A percentile compares a stretch with the other conserved stretches of the same genome.
Conservation (phyloP, 108 stramenopile genomes). For the Nannochloropsis oceanica region DNA sequence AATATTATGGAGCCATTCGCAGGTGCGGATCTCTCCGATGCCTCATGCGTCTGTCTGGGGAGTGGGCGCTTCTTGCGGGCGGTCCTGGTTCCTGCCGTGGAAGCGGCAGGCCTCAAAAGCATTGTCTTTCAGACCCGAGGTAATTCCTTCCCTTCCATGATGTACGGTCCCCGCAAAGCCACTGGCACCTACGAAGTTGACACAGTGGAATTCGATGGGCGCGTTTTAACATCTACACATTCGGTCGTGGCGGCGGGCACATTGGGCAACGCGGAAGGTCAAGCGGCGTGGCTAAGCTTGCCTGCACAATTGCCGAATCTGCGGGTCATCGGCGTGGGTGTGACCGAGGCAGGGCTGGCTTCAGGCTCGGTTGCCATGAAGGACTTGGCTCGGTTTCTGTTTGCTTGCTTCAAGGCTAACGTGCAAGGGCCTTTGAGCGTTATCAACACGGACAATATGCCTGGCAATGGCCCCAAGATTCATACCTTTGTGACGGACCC, state of each 20-base stretch:
- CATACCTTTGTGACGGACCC: conserved; percentile 40
- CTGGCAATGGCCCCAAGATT: conserved; percentile 56
- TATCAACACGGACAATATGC: conserved; percentile 73
- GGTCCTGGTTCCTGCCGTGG: conserved; percentile 58
- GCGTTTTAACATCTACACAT: conserved; percentile 34
- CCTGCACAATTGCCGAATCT: conserved; percentile 28
- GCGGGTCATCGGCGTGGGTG: conserved; percentile 56
- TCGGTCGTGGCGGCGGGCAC: conserved; percentile 48
- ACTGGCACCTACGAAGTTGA: conserved; percentile 45
- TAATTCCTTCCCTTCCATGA: conserved; percentile 42
- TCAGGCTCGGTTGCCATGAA: conserved; percentile 47
- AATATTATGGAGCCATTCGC: background rate
- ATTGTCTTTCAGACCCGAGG: conserved; percentile 62
- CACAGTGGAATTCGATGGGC: conserved; percentile 47
- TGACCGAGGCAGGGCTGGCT: conserved; percentile 69
- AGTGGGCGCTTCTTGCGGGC: conserved; percentile 66
- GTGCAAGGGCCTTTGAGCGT: conserved; percentile 29
- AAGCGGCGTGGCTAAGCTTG: conserved; percentile 37
- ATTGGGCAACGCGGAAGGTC: conserved; percentile 42
- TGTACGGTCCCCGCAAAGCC: background rate
- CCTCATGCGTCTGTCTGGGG: conserved; percentile 54
- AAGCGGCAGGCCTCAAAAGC: conserved; percentile 2
- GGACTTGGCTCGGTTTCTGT: conserved; percentile 49
- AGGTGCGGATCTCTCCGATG: background rate
- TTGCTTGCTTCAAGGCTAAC: background rate